Conservation (phyloP, 306 rosid genomes). For the Rosa persica region DNA sequence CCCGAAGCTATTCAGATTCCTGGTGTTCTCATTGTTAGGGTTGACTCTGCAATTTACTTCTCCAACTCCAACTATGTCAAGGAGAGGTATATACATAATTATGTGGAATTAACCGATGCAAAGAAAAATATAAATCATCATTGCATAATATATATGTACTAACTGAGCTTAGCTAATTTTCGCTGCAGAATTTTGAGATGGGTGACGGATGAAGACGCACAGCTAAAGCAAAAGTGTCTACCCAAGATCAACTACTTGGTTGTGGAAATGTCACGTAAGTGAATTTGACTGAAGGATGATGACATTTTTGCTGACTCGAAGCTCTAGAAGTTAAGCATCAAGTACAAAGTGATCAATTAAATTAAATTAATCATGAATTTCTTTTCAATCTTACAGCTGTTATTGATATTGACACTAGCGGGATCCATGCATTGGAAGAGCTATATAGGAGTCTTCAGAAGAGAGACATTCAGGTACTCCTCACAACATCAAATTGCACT, state of each 20-base stretch:
- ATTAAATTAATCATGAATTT: neutral
- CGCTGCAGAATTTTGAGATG: slow-evolving; percentile 67
- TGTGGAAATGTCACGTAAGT: slow-evolving; percentile 86
- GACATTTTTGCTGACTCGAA: neutral
- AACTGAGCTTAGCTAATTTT: neutral
- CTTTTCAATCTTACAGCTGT: slow-evolving; percentile 50
- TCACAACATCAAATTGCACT: neutral
- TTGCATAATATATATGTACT: neutral
- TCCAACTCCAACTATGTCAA: slow-evolving; percentile 79
- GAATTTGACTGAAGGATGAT: neutral
- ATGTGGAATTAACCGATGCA: neutral
- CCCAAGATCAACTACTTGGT: slow-evolving; percentile 42
- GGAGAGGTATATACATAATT: slow-evolving; percentile 56
- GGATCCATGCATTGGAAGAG: slow-evolving; percentile 65
- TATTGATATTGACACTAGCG: slow-evolving; percentile 77
- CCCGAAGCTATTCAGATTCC: slow-evolving; percentile 56
- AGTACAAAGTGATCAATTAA: neutral
- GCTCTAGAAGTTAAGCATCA: neutral
- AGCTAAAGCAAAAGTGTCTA: slow-evolving; percentile 12
- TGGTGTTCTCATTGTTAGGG: slow-evolving; percentile 62
- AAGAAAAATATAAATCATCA: no score
- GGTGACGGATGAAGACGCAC: slow-evolving; percentile 58
- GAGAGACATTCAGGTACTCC: slow-evolving; percentile 50
- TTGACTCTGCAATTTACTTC: slow-evolving; percentile 89
- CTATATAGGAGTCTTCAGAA: slow-evolving; percentile 51